Conservation (phyloP, 495 filamentous ascomycete species). For the Friedmanniomyces simplex region DNA sequence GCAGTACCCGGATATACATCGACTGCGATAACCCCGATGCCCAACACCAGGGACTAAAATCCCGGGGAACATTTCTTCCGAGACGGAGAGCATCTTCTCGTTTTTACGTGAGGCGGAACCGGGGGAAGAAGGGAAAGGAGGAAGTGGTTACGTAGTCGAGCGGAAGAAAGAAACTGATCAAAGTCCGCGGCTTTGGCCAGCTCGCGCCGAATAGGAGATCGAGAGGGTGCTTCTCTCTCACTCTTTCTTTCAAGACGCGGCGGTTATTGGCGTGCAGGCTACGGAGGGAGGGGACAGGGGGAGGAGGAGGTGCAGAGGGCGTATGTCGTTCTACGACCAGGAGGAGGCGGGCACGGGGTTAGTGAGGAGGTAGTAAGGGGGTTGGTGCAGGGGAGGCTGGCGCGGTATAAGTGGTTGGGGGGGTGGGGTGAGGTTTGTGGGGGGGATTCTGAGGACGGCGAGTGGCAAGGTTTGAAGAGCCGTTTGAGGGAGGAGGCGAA, state of each 20-base stretch:
- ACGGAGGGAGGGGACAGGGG: no score
- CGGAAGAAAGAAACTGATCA: slow-evolving; percentile 22
- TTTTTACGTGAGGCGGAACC: no score
- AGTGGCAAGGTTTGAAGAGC: slow-evolving; percentile 17
- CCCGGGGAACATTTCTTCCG: slow-evolving; percentile 12
- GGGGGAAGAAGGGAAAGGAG: no score
- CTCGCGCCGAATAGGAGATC: slow-evolving; percentile 51
- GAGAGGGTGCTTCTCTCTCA: slow-evolving; percentile 58
- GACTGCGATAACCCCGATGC: slow-evolving; percentile 23
- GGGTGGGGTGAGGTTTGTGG: slow-evolving; percentile 70
- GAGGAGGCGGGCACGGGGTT: slow-evolving; percentile 53
- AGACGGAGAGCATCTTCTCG: slow-evolving; percentile 10
- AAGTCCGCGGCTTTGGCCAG: slow-evolving; percentile 20
- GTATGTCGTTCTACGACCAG: slow-evolving; percentile 55
- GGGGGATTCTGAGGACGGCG: slow-evolving; percentile 58
- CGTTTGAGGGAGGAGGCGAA: slow-evolving; percentile 6
- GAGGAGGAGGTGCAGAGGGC: slow-evolving; percentile 56
- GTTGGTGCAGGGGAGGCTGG: slow-evolving; percentile 24
- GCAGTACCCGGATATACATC: slow-evolving; percentile 14
- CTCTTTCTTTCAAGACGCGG: slow-evolving; percentile 58
- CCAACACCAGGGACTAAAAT: slow-evolving; percentile 15
- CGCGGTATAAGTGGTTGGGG: slow-evolving; percentile 55
- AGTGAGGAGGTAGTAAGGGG: slow-evolving; percentile 42
- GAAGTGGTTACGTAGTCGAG: slow-evolving; percentile 20
- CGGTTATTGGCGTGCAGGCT: slow-evolving; percentile 57